Conservation (phyloP, 2,329 filamentous ascomycete species). For the Didymella exigua region DNA sequence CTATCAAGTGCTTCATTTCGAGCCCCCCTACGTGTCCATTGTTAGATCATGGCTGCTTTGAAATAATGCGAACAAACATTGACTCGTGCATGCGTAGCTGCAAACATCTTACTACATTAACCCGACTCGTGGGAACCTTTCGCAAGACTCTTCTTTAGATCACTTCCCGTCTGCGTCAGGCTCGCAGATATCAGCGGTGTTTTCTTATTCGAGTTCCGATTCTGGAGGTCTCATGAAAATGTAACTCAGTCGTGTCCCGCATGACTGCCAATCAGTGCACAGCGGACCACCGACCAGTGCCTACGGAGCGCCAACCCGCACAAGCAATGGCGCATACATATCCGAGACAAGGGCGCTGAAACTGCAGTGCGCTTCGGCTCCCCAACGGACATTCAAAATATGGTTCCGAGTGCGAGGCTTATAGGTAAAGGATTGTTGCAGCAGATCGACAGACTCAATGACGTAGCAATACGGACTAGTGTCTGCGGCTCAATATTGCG, state of each 20-base stretch:
- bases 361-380: slow-evolving; percentile 20
- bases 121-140: neutral
- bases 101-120: neutral
- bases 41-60: neutral
- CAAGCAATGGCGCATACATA: slow-evolving; percentile 4
- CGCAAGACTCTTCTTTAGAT: neutral
- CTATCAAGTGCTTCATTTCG: neutral
- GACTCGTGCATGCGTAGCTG: neutral
- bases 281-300: neutral
- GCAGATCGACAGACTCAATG: neutral
- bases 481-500: neutral
- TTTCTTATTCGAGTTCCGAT: neutral
- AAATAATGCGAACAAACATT: neutral
- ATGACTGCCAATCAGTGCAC: neutral
- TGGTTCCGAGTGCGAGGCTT: neutral
- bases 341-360: slow-evolving; percentile 7
- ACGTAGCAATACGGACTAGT: neutral
- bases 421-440: neutral
- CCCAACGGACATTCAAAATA: slow-evolving; percentile 20
- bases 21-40: neutral
- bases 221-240: neutral
- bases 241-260: neutral
- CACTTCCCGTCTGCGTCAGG: neutral
- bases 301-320: slow-evolving; percentile 6
- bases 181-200: neutral